Percentiles rank a stretch among this genome's conserved stretches.
phyloP scores from a whole-genome alignment of 768 basidiomycete species.

The Russula sp. region DNA sequence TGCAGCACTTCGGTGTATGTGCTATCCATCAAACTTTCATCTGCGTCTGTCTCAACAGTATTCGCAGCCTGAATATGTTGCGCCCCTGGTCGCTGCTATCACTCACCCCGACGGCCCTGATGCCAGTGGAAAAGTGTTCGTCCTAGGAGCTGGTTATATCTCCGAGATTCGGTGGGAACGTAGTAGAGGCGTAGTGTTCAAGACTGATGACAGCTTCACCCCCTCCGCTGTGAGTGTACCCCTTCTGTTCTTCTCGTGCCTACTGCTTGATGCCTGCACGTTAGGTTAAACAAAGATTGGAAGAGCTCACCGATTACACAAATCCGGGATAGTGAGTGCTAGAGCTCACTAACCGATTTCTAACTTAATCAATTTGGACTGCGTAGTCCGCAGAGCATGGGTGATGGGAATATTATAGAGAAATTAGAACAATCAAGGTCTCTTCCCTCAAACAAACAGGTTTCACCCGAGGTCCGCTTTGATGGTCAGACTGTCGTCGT shows the following conservation, averaged over 20 bases:
- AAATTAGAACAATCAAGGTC: conserved; percentile 63
- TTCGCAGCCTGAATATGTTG: conserved; percentile 79
- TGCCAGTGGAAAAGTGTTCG: conserved; percentile 79
- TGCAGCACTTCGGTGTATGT: conserved; percentile 74
- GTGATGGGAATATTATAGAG: conserved; percentile 59
- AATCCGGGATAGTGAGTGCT: conserved; percentile 62
- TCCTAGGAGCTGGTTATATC: conserved; percentile 89
- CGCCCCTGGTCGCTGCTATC: conserved; percentile 86
- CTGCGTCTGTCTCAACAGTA: not conserved
- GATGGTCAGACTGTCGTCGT: conserved; percentile 90
- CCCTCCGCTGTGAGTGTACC: conserved; percentile 74
- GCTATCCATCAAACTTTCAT: not conserved
- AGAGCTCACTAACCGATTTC: not conserved
- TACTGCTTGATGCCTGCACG: not conserved
- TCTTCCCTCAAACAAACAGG: conserved; percentile 65
- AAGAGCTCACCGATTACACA: conserved; percentile 75
- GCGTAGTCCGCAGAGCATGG: conserved; percentile 58
- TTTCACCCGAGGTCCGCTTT: conserved; percentile 68
- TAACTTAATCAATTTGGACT: conserved; percentile 28
- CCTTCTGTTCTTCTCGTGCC: not conserved
- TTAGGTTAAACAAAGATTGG: conserved; percentile 82
- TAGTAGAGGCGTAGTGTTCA: conserved; percentile 83
- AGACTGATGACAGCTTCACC: conserved; percentile 85
- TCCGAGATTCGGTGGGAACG: conserved; percentile 94
- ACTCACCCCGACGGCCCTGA: conserved; percentile 82